Conservation (phyloP, 2,329 filamentous ascomycete species). For the Trichoderma aggressivum region DNA sequence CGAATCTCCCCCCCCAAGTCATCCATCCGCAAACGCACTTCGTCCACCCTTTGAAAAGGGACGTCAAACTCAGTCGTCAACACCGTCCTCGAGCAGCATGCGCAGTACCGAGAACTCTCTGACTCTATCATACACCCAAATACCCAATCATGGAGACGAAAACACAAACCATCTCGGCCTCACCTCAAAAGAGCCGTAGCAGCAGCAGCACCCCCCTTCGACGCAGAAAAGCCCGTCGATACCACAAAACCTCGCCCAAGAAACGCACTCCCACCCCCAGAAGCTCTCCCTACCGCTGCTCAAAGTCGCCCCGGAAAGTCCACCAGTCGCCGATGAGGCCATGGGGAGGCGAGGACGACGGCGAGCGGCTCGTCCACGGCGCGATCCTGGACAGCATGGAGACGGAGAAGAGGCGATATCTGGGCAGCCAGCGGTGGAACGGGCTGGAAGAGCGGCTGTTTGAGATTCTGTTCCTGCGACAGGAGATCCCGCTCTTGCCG, state of each 20-base stretch:
- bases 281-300: not conserved
- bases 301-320: not conserved
- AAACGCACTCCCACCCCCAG: not conserved
- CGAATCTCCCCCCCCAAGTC: not conserved
- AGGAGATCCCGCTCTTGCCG: conserved; percentile 41
- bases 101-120: not conserved
- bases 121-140: not conserved
- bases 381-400: conserved; percentile 38
- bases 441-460: conserved; percentile 46
- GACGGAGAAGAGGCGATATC: conserved; percentile 40
- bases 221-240: not conserved
- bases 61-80: not conserved
- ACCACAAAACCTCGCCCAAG: not conserved
- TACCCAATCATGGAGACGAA: not conserved
- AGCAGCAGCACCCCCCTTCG: not conserved
- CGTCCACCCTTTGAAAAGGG: not conserved
- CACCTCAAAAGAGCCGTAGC: not conserved
- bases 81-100: not conserved
- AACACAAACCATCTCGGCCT: not conserved
- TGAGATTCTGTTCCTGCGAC: conserved; percentile 40
- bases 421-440: conserved; percentile 48
- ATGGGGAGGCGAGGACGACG: not conserved
- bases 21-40: not conserved
- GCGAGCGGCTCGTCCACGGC: not conserved
- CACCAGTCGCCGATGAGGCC: not conserved